A percentile compares a stretch with the other conserved stretches of the same genome.
Conservation (phyloP, 179 eudicot genomes). For the Monotropa hypopitys region DNA sequence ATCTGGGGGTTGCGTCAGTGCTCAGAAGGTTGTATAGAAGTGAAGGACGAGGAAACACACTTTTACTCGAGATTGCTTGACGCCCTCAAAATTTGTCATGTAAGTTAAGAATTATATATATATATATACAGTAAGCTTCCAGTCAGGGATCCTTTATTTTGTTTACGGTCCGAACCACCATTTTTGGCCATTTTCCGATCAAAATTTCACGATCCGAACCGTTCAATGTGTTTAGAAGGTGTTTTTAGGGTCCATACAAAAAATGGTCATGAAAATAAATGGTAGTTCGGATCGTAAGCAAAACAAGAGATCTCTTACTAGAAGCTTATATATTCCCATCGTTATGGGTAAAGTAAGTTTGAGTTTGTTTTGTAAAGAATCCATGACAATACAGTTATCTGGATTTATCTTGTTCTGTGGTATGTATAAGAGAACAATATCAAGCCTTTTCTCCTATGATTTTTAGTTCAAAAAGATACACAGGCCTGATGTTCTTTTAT, state of each 20-base stretch:
- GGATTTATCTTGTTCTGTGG: background rate
- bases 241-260: too few species aligned
- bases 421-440: background rate
- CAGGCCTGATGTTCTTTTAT: background rate
- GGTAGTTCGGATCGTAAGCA: too few species aligned
- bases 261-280: too few species aligned
- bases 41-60: constrained; percentile 33
- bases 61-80: constrained; percentile 74
- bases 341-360: background rate
- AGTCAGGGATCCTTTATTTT: too few species aligned
- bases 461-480: background rate
- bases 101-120: constrained; percentile 25
- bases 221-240: too few species aligned
- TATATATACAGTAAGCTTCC: too few species aligned
- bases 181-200: too few species aligned
- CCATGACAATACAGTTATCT: background rate
- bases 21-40: constrained; percentile 13
- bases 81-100: constrained; percentile 57
- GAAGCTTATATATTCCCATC: background rate
- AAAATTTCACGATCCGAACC: too few species aligned
- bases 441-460: background rate
- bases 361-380: background rate
- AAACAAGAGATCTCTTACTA: too few species aligned
- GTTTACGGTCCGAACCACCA: too few species aligned
- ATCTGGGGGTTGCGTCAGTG: constrained; percentile 49